phyloP scores from a whole-genome alignment of 2,329 filamentous ascomycete genomes.

The Colletotrichum lupini region DNA sequence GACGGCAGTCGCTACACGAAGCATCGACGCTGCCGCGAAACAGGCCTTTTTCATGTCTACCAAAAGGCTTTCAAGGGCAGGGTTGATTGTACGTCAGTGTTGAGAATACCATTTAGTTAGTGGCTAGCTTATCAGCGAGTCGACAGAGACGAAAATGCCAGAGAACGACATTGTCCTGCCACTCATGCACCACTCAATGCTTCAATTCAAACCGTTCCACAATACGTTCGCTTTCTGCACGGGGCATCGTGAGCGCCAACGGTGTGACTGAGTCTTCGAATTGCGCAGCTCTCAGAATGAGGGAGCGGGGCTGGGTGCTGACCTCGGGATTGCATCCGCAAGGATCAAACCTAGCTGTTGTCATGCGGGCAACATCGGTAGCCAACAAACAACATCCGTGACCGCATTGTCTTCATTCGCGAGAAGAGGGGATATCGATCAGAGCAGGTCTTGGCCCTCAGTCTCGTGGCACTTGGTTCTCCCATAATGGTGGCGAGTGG shows the following conservation, averaged over 20 bases:
- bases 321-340: slow-evolving; percentile 3
- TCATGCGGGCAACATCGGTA: not conserved
- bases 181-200: not conserved
- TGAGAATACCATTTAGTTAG: slow-evolving; percentile 30
- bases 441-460: not conserved
- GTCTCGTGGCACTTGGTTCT: not conserved
- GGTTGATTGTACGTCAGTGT: slow-evolving; percentile 29
- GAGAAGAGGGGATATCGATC: not conserved
- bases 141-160: slow-evolving; percentile 24
- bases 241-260: not conserved
- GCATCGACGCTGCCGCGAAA: slow-evolving; percentile 21
- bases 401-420: too few species aligned
- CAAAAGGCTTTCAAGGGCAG: slow-evolving; percentile 9
- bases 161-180: slow-evolving; percentile 1
- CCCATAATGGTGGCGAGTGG: not conserved
- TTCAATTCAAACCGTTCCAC: not conserved
- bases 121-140: slow-evolving; percentile 24
- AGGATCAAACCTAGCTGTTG: not conserved
- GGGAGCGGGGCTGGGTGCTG: slow-evolving; percentile 2
- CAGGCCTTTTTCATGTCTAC: not conserved
- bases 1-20: not conserved
- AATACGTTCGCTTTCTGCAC: not conserved
- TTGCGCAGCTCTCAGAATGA: not conserved
- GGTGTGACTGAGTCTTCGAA: not conserved
- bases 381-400: not conserved